Evolutionary conservation across 1,284 basidiomycete species (phyloP), one percentile per base, ranked within the genome.

Genomic region (Apiotrichum veenhuisii): DNA sequence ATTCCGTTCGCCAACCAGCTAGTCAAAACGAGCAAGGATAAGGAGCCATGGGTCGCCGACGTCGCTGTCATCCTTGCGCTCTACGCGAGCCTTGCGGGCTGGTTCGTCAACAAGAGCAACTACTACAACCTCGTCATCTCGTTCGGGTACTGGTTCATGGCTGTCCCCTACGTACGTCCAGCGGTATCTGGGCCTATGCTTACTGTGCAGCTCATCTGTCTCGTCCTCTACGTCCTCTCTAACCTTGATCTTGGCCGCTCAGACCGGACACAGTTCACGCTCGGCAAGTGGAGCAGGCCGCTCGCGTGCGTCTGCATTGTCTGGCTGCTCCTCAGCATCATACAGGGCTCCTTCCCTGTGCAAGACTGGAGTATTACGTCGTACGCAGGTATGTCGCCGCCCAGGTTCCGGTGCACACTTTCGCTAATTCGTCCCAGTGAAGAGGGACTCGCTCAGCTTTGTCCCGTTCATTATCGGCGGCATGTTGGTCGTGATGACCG

Each of bases 1-100:
- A 62, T 74, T 49, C 74, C 74, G 0, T 74, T 73, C 52, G 38
- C 52, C 8, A 40, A 22, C 3, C 18, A 22, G 11, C 27, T 53
- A 2, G 44, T 17, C 20, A 53, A 41, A 20, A 53, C 52, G 2
- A n/a, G 25, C 42, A 42, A 42, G 40, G 30, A 40, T 14, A n/a
- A 36, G 37, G 46, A 46, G 37, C 38, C 49, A 2, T 44, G 36
- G 33, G 37, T 34, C 9, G 41, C 36, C 22, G 37, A 25, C 30
- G 9, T 25, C 4, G 23, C 30, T 14, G 14, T 43, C 11, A 2
- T 42, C 22, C 5, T 22, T 3, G 40, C 20, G 1, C 10, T 42
- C 20, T 42, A 42, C 22, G 20, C 22, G 9, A 42, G 40, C 11
- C 8, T 25, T 10, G 22, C 15, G 5, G 40, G 40, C 20, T 42